Evolutionary conservation across 305 asterid genomes (phyloP).

Genomic region (Solanum hybrid): DNA sequence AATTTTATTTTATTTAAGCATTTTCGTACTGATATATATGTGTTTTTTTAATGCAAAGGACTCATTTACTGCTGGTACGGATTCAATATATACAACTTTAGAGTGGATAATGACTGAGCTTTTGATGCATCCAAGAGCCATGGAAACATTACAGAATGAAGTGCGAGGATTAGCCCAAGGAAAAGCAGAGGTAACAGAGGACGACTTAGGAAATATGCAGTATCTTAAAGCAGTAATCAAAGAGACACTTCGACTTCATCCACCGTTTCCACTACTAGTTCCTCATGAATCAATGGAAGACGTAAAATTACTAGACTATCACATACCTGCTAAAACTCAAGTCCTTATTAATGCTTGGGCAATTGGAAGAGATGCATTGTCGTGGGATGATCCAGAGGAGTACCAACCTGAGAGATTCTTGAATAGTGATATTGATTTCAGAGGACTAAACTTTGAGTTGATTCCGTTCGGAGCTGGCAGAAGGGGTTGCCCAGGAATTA

Average conservation of each 20-base stretch:
- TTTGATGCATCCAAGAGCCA: slow-evolving; percentile 20
- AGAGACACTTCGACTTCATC: slow-evolving; percentile 26
- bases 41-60: background rate
- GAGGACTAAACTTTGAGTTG: slow-evolving; percentile 15
- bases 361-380: slow-evolving; percentile 26
- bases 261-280: slow-evolving; percentile 21
- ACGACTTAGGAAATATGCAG: slow-evolving; percentile 21
- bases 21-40: no score
- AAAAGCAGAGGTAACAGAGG: slow-evolving; percentile 9
- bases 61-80: slow-evolving; percentile 12
- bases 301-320: slow-evolving; percentile 25
- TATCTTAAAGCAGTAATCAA: slow-evolving; percentile 38
- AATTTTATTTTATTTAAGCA: no score
- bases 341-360: slow-evolving; percentile 29
- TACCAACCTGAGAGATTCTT: slow-evolving; percentile 32
- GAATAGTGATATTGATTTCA: slow-evolving; percentile 12
- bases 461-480: slow-evolving; percentile 36
- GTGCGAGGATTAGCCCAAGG: slow-evolving; percentile 5
- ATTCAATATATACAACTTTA: slow-evolving; percentile 9
- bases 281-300: slow-evolving; percentile 22
- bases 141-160: slow-evolving; percentile 20
- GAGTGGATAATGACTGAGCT: slow-evolving; percentile 46
- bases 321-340: slow-evolving; percentile 14
- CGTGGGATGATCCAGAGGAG: slow-evolving; percentile 26
- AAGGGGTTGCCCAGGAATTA: slow-evolving; percentile 15